Evolutionary conservation across 371 early-diverging fungal genomes (phyloP).

Genomic region (Mucor mucedo): DNA sequence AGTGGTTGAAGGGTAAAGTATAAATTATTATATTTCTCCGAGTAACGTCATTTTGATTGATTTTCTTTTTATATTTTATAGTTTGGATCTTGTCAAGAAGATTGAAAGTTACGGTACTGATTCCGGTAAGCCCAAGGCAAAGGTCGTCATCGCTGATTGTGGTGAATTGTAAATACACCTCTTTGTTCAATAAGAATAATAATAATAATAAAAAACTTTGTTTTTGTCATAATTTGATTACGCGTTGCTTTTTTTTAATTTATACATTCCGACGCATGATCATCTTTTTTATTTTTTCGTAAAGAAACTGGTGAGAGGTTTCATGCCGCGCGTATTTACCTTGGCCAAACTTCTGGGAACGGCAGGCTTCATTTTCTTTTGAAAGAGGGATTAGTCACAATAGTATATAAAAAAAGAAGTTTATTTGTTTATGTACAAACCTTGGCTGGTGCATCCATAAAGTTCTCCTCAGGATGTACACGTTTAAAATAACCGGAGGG

Average conservation of each 20-base stretch:
- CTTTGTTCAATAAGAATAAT: neutral
- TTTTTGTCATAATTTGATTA: slow-evolving; percentile 10
- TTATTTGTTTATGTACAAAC: slow-evolving; percentile 3
- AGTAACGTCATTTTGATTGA: neutral
- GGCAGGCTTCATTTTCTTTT: slow-evolving; percentile 22
- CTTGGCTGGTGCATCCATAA: slow-evolving; percentile 21
- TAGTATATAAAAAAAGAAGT: too few relatives aligned
- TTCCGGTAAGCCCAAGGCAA: slow-evolving; percentile 57
- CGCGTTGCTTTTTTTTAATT: neutral
- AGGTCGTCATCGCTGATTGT: slow-evolving; percentile 64
- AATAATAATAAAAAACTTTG: neutral
- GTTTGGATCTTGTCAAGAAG: slow-evolving; percentile 73
- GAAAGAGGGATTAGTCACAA: neutral
- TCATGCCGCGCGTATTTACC: slow-evolving; percentile 34
- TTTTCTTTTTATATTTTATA: slow-evolving; percentile 1
- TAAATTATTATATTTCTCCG: neutral
- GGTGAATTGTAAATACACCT: slow-evolving; percentile 59
- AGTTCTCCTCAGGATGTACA: slow-evolving; percentile 11
- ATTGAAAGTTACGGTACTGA: slow-evolving; percentile 68
- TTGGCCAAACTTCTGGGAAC: slow-evolving; percentile 32
- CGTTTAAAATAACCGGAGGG: slow-evolving; percentile 27
- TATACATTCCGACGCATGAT: neutral
- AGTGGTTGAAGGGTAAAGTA: slow-evolving; percentile 74
- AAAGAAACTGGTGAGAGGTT: slow-evolving; percentile 32
- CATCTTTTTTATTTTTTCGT: slow-evolving; percentile 18